These are phyloP conservation scores for Nemania sp. DNA, from an alignment of 2,329 filamentous ascomycete genomes.

Conservation along the genomic window DNA sequence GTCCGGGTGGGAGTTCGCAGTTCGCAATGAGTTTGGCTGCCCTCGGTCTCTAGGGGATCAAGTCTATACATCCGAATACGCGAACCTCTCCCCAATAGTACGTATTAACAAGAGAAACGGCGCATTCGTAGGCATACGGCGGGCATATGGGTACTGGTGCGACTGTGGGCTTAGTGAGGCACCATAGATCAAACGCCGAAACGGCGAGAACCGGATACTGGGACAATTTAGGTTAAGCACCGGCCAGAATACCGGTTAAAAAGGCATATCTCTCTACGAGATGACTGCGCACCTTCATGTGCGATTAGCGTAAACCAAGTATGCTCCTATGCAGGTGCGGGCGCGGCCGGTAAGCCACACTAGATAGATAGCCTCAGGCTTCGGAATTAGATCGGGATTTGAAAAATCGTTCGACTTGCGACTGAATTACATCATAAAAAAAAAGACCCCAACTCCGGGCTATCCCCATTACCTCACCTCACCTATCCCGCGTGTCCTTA, in stretches of 20 bases:
- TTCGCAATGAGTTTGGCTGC: conserved; percentile 3
- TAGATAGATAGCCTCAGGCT: conserved; percentile 1
- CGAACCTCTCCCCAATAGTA: not conserved
- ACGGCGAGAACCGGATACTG: conserved; percentile 35
- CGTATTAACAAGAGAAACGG: not conserved
- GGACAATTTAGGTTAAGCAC: not conserved
- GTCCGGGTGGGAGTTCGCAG: not conserved
- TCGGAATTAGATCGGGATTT: conserved; percentile 37
- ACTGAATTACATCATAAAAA: conserved; percentile 38
- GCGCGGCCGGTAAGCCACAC: conserved; percentile 22
- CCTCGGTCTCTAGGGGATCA: not conserved
- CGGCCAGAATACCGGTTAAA: not conserved
- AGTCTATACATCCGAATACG: conserved; percentile 2
- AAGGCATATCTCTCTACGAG: not conserved
- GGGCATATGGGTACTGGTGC: conserved; percentile 1
- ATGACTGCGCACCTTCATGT: not conserved
- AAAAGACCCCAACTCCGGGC: conserved; percentile 21
- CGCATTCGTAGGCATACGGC: conserved; percentile 12
- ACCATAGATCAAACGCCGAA: conserved; percentile 33
- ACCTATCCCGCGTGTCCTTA: not conserved
- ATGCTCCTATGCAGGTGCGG: conserved; percentile 15
- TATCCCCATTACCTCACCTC: conserved; percentile 11
- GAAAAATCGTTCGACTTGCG: conserved; percentile 38
- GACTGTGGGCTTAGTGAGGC: not conserved
- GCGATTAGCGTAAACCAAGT: not conserved